phyloP scores from a whole-genome alignment of 176 grass and related monocot genomes.

The Zoysia pacifica region DNA sequence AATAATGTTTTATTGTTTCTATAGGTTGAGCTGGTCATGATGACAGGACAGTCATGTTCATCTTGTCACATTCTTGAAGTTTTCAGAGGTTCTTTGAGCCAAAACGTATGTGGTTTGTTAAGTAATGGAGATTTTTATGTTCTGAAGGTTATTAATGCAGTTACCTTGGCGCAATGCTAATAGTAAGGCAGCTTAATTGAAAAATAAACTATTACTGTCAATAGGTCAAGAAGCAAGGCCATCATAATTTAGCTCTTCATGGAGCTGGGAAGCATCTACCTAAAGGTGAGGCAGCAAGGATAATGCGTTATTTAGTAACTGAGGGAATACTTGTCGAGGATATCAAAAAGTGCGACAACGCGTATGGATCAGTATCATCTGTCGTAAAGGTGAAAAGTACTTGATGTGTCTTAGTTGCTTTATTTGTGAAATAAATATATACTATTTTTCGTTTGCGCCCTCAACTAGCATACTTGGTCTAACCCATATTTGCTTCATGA shows the following conservation, averaged over 20 bases:
- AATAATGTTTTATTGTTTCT: slow-evolving; percentile 36
- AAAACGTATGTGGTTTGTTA: slow-evolving; percentile 66
- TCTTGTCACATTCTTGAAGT: slow-evolving; percentile 90
- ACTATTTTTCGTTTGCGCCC: slow-evolving; percentile 8
- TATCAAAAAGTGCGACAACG: slow-evolving; percentile 68
- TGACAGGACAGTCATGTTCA: slow-evolving; percentile 46
- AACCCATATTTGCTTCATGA: neutral
- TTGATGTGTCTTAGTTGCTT: neutral
- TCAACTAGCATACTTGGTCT: slow-evolving; percentile 6
- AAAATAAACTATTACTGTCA: slow-evolving; percentile 5
- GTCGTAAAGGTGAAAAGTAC: slow-evolving; percentile 64
- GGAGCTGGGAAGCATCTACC: slow-evolving; percentile 80
- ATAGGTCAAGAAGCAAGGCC: slow-evolving; percentile 82
- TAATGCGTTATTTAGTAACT: slow-evolving; percentile 73
- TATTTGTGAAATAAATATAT: slow-evolving; percentile 10
- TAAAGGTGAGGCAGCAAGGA: slow-evolving; percentile 74
- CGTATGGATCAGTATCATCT: slow-evolving; percentile 84
- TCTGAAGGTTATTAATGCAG: slow-evolving; percentile 14
- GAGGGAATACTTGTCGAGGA: slow-evolving; percentile 83
- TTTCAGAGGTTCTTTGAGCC: slow-evolving; percentile 75
- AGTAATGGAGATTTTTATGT: neutral
- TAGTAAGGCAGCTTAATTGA: neutral
- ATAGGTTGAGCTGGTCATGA: slow-evolving; percentile 70
- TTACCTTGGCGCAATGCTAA: slow-evolving; percentile 10
- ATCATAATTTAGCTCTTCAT: slow-evolving; percentile 74